Base-by-base conservation (phyloP, 2,329 filamentous ascomycete genomes). In the Beauveria pseudobassiana region DNA sequence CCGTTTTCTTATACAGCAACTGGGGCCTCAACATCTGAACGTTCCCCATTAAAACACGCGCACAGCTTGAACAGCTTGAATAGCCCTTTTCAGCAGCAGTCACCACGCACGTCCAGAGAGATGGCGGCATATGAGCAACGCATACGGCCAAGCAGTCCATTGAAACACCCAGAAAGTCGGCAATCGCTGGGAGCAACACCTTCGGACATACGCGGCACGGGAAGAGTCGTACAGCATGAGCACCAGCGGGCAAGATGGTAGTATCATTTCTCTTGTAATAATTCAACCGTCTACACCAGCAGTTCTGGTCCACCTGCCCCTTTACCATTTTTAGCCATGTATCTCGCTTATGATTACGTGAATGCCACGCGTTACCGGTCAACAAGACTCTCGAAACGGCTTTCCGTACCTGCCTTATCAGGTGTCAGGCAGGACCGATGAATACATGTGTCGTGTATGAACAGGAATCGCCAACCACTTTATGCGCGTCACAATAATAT, bases 1-100 rank as follows among this genome's bases (percentile, higher is more conserved):
- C 48, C 52, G 1, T 40, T 45, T 28, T 45, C 66, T 18, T 66
- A 65, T 26, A 63, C 71, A 16, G 68, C 67, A 20, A 62, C 70
- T 55, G 92, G 93, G 16, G 82, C 96, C 1, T 92, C 87, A 72
- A 88, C 83, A 6, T 91, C 96, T 72, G 86, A 87, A 6, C 89
- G 87, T 46, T 96, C 91, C 12, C 93, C 93, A 0, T 74, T 98
- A 14, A 88, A 91, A 68, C 96, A 96, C 72, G 82, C 89, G 2
- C 78, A 78, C 16, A 85, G 85, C 79, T 67, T 90, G 77, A 74
- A 84, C 74, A 74, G 89, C 62, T 78, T 85, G 49, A 77, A 79
- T 67, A 70, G 67, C 16, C 74, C 69, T 10, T 24, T 48, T 6
- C 74, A 75, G 26, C 69, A 71, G 8, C 65, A 70, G 8, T 82